Evolutionary conservation across 768 basidiomycete species (phyloP), one percentile per base, ranked within the genome.

Genomic region (Rhodotorula kratochvilovae): DNA sequence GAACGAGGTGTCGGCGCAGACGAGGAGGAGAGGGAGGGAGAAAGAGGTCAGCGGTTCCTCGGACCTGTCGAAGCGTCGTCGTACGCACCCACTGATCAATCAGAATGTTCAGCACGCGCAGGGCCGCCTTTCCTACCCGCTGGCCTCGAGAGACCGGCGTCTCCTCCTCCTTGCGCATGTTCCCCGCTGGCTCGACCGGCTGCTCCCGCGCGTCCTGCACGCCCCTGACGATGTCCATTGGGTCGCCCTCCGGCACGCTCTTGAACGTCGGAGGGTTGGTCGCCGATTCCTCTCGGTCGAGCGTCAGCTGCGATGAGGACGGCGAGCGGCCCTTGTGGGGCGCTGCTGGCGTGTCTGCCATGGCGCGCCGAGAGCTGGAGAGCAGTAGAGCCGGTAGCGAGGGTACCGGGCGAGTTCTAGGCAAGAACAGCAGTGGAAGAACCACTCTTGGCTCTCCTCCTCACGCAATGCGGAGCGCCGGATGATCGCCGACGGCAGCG

Each of bases 61-160:
- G 8, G 45, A 5, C 17, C 10, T 46, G 19, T 42, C 15, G 25
- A 11, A 8, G 11, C 23, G 2, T 11, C 6, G 11, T 25, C 7
- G 25, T 1, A 27, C 48, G 48, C 48, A 50, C 48, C 55, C 69
- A 70, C 29, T 70, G 69, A 10, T 60, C 63, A 13, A 70, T 2
- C 27, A 64, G 23, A 21, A 70, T 60, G 15, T 10, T 6, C 17
- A 63, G 8, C 11, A 60, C 57, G 1, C 29, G n/a, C 42, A 60
- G 58, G 15, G 15, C 12, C n/a, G 21, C 31, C 5, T 23, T 16
- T 62, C 54, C 58, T 2, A 25, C 36, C n/a, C 51, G 51, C n/a
- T n/a, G 51, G 0, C 12, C n/a, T n/a, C 15, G n/a, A 16, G 51
- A 29, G 51, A 29, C n/a, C 36, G 27, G 46, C 29, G 36, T 7